phyloP scores from a whole-genome alignment of 129 eudicot species.

The Arctium lappa region DNA sequence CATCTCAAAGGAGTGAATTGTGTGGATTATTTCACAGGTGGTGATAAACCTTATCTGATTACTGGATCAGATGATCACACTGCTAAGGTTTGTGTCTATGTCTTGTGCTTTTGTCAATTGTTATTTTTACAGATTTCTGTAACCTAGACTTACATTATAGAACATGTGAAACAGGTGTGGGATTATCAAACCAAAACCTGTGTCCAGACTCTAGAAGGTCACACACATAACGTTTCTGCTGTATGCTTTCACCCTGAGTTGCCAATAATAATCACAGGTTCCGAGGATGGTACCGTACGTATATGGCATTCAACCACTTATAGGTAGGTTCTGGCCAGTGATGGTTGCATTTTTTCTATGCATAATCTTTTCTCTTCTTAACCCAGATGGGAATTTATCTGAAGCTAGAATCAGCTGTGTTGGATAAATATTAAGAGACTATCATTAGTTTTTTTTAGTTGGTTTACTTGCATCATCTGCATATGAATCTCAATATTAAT shows the following conservation, averaged over 20 bases:
- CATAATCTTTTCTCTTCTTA: constrained; percentile 1
- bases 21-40: constrained; percentile 96
- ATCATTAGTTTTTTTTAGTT: neutral
- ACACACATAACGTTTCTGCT: constrained; percentile 94
- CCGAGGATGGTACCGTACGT: constrained; percentile 98
- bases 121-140: neutral
- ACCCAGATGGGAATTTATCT: neutral
- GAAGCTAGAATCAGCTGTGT: constrained; percentile 3
- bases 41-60: constrained; percentile 85
- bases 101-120: neutral
- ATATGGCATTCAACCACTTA: constrained; percentile 95
- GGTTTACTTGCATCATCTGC: neutral
- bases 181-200: constrained; percentile 94
- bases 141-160: neutral
- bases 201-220: constrained; percentile 95
- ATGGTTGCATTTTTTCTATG: neutral
- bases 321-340: constrained; percentile 39
- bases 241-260: constrained; percentile 93
- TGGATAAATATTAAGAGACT: constrained; percentile 3
- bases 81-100: constrained; percentile 65
- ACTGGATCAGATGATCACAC: constrained; percentile 99
- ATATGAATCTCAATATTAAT: neutral
- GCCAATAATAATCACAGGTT: constrained; percentile 91
- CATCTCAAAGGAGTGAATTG: constrained; percentile 99
- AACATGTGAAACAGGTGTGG: constrained; percentile 78